Base-by-base conservation (phyloP, 352 stramenopile species). In the Thalassiosira ordinaria region DNA sequence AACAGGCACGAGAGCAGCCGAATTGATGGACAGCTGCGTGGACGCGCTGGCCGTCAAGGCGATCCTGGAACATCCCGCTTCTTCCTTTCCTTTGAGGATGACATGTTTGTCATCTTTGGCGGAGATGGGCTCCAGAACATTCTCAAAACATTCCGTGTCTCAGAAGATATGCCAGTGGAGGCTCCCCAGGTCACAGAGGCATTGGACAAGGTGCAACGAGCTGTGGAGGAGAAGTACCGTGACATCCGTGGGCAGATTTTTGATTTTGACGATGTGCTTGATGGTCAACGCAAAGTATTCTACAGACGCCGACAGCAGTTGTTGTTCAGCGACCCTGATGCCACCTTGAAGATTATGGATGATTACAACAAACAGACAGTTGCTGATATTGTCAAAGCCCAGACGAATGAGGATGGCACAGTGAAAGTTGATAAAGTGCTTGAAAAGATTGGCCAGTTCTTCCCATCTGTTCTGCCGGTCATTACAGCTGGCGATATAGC, bases 31-130 rank as follows among this genome's bases (percentile, higher is more conserved):
- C 93, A 96, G 76, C 78, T 96, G 0, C 80, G 93, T 62, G 93
- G 93, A 16, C 83, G 93, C 69, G 79, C 91, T 18, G 93, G 93
- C 37, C 86, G 93, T 44, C 93, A 96, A 78, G 93, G 93, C 24
- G 91, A 96, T 78, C 89, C 91, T 31, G 93, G 93, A 51, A 90
- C 90, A 53, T 95, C 90, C 2, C 84, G 93, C 20, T 96, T 96
- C 80, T 96, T 96, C 67, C 65, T 96, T 2, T 93, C 86, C 0
- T 93, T 96, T 68, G 89, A 96, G 70, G 93, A 96, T 76, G 91
- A 95, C 51, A 92, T 96, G 80, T 96, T 96, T 85, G 79, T 90
- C 1, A 91, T 94, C 26, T 96, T 96, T 77, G 92, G 92, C 29
- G 92, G 89, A 22, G 91, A 96, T 56, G 60, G 69, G 13, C 79